These are phyloP conservation scores for Styphnolobium japonicum DNA, from an alignment of 306 rosid genomes.

Conservation along the genomic window DNA sequence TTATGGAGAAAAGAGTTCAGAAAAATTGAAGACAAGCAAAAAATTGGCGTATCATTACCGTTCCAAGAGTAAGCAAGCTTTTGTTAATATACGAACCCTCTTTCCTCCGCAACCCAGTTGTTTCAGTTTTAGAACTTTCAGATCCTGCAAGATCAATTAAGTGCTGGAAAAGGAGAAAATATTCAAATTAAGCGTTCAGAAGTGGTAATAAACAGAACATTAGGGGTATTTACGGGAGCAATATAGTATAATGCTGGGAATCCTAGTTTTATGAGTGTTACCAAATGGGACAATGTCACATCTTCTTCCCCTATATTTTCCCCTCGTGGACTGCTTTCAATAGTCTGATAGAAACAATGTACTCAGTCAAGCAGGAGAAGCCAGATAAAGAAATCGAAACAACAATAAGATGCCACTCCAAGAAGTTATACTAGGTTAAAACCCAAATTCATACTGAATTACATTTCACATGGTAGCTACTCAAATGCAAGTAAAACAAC, in stretches of 20 bases:
- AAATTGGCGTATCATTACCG: conserved; percentile 51
- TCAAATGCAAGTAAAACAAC: background rate
- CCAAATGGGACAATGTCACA: conserved; percentile 81
- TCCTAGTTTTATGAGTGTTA: conserved; percentile 27
- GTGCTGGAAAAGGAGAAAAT: conserved; percentile 57
- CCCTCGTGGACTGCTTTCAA: conserved; percentile 79
- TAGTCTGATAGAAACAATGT: conserved; percentile 49
- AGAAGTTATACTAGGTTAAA: background rate
- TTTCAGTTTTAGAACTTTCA: conserved; percentile 90
- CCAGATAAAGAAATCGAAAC: background rate
- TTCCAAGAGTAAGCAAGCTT: conserved; percentile 87
- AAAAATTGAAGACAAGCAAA: background rate
- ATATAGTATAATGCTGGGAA: background rate
- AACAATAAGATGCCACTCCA: background rate
- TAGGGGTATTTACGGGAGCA: background rate
- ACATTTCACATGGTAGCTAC: background rate
- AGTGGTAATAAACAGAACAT: background rate
- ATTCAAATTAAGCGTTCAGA: background rate
- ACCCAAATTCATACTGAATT: background rate
- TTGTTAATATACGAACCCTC: conserved; percentile 91
- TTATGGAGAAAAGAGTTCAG: background rate
- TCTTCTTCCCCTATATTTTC: conserved; percentile 73
- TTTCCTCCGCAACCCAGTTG: conserved; percentile 84
- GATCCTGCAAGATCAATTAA: conserved; percentile 96
- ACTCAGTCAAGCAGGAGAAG: background rate